Evolutionary conservation across 2,329 filamentous ascomycete genomes (phyloP), one percentile per base, ranked within the genome.

Genomic region (Fusarium goolgardi): DNA sequence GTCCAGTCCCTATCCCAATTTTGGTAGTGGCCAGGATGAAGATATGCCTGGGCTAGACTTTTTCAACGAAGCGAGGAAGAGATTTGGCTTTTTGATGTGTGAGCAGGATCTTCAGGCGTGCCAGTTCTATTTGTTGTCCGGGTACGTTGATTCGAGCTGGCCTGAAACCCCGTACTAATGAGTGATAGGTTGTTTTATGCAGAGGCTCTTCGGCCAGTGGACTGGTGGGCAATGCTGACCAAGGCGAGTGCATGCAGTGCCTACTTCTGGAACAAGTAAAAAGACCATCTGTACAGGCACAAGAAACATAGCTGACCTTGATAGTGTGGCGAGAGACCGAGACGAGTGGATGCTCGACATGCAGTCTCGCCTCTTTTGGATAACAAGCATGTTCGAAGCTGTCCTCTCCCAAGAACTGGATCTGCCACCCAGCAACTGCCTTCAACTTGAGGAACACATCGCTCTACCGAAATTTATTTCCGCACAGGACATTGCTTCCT

Each of bases 311-410:
- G 8, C 35, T 64, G 10, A 70, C 32, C 4, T 6, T 6, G 3
- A 1, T 0, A 69, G 66, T 1, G 6, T 56, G 3, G 59, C 67
- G 0, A 6, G 59, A 16, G 67, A 69, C 1, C 62, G 67, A 0
- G 67, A 69, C 0, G 66, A 69, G 15, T 70, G 67, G 67, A 70
- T 70, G 67, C 54, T 70, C 0, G 67, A 69, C 16, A 69, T 69
- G 67, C 67, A 69, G 5, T 69, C 67, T 1, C 63, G 67, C 2
- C 58, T 69, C 0, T 69, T 70, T 15, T 69, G 67, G 67, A 69
- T 69, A n/a, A 70, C 67, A 11, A 70, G 66, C 44, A 69, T 70
- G 66, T 69, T 70, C 1, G 66, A 67, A 57, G 66, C 67, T 0
- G 67, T 69, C 1, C 59, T 69, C 1, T 70, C 66, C 0, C 66